Percentiles rank a stretch among this genome's conserved stretches.
Conservation (phyloP, 441 rosid species). For the Mallotus repandus region DNA sequence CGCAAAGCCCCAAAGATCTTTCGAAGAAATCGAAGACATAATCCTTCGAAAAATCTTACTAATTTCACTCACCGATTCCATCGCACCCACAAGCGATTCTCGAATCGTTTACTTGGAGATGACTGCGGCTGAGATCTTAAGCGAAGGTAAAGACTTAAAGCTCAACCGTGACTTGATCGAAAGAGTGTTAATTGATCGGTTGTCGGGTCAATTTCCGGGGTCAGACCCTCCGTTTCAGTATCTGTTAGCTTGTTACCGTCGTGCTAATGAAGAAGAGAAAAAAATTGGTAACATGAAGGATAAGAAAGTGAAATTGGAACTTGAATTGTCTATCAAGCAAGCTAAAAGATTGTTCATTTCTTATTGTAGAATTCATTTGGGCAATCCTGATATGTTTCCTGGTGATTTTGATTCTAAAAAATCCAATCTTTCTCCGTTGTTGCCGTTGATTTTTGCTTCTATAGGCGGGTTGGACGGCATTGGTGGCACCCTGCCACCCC, state of each 20-base stretch:
- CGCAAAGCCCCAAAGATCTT: conserved; percentile 57
- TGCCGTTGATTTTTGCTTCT: conserved; percentile 69
- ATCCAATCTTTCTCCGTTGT: conserved; percentile 48
- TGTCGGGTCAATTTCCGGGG: conserved; percentile 56
- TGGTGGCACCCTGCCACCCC: conserved; percentile 27
- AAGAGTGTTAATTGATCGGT: conserved; percentile 75
- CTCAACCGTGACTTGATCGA: conserved; percentile 80
- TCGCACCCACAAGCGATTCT: conserved; percentile 37
- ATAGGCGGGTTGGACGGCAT: conserved; percentile 47
- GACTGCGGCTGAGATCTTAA: conserved; percentile 93
- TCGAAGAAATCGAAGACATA: conserved; percentile 80
- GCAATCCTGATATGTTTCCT: conserved; percentile 67
- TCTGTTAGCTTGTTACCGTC: conserved; percentile 72
- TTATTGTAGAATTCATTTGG: conserved; percentile 75
- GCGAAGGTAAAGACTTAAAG: conserved; percentile 71
- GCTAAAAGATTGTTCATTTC: conserved; percentile 73
- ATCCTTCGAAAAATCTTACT: conserved; percentile 79
- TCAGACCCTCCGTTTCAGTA: conserved; percentile 64
- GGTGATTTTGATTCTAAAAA: conserved; percentile 19
- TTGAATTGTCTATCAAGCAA: conserved; percentile 60
- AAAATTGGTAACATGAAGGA: conserved; percentile 87
- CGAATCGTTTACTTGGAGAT: conserved; percentile 64
- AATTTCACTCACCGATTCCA: conserved; percentile 53
- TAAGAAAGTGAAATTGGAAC: conserved; percentile 53
- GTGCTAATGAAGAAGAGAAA: conserved; percentile 73